Conservation (phyloP, 2,329 filamentous ascomycete genomes). For the Sporothrix brunneoviolacea region DNA sequence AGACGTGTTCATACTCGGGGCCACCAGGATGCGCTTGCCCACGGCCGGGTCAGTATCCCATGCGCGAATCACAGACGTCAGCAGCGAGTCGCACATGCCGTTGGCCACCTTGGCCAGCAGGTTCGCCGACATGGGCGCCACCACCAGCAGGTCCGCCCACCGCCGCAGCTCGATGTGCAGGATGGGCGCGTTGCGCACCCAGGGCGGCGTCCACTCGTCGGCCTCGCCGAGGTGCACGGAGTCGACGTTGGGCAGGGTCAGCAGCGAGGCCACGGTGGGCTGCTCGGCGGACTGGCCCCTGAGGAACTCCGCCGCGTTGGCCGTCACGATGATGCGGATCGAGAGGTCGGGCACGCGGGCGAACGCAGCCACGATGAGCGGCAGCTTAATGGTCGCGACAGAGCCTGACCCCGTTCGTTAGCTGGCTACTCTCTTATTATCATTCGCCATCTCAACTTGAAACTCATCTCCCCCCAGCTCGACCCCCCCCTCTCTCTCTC, state of each 20-base stretch:
- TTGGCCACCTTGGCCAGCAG: constrained; percentile 74
- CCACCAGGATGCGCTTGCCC: constrained; percentile 66
- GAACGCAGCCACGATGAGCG: constrained; percentile 57
- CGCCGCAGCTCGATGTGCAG: constrained; percentile 83
- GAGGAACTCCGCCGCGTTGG: constrained; percentile 68
- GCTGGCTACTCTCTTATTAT: not conserved
- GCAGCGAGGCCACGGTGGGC: constrained; percentile 56
- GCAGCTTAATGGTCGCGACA: constrained; percentile 84
- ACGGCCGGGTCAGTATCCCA: constrained; percentile 70
- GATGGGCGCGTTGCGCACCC: constrained; percentile 72
- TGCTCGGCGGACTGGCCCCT: constrained; percentile 70
- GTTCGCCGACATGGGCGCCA: constrained; percentile 80
- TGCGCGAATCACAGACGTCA: constrained; percentile 69
- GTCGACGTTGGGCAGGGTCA: constrained; percentile 63
- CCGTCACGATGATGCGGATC: constrained; percentile 78
- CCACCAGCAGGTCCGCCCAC: constrained; percentile 70
- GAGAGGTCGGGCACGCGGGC: constrained; percentile 47
- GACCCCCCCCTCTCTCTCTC: too few species aligned
- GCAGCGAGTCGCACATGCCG: constrained; percentile 69
- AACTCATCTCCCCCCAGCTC: too few species aligned
- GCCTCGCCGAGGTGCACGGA: constrained; percentile 76
- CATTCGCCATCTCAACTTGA: too few species aligned
- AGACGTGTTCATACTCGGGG: constrained; percentile 71
- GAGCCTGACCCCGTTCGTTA: constrained; percentile 32
- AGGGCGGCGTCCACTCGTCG: constrained; percentile 69